Conservation (phyloP, 2,329 filamentous ascomycete genomes). For the Mollisia scopiformis region DNA sequence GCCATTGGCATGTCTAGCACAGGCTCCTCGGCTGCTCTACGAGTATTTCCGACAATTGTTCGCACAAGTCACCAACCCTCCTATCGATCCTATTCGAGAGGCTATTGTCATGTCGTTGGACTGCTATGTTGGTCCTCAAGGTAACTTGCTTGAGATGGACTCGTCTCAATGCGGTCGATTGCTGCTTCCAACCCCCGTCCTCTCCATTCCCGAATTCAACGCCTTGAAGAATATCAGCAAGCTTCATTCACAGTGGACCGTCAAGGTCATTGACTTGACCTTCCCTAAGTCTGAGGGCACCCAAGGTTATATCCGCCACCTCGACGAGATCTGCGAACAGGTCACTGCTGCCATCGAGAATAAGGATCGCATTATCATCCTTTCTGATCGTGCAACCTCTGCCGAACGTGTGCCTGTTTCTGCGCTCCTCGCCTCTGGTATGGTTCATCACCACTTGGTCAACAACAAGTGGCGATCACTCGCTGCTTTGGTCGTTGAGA, state of each 20-base stretch:
- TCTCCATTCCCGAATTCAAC: conserved; percentile 91
- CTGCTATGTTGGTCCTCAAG: conserved; percentile 94
- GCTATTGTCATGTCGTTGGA: conserved; percentile 98
- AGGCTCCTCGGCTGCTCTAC: conserved; percentile 84
- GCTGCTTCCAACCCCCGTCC: conserved; percentile 83
- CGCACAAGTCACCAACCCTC: conserved; percentile 96
- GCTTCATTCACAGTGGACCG: conserved; percentile 79
- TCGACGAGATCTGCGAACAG: conserved; percentile 87
- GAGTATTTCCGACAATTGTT: conserved; percentile 99
- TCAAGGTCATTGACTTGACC: conserved; percentile 89
- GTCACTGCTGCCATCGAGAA: conserved; percentile 82
- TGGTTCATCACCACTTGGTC: conserved; percentile 94
- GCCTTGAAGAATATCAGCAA: conserved; percentile 77
- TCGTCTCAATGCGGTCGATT: conserved; percentile 84
- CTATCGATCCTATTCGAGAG: conserved; percentile 95
- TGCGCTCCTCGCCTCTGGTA: conserved; percentile 82
- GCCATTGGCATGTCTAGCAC: conserved; percentile 87
- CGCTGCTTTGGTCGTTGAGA: conserved; percentile 86
- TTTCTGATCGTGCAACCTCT: conserved; percentile 87
- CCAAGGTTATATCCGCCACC: conserved; percentile 81
- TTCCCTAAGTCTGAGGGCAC: conserved; percentile 86
- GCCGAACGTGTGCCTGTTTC: conserved; percentile 84
- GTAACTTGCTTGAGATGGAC: conserved; percentile 94
- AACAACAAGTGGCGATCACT: conserved; percentile 94
- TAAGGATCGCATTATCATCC: conserved; percentile 81